A percentile compares a stretch with the other conserved stretches of the same genome.
Conservation (phyloP, 2,329 filamentous ascomycete species). For the Akanthomyces uredinophilus region DNA sequence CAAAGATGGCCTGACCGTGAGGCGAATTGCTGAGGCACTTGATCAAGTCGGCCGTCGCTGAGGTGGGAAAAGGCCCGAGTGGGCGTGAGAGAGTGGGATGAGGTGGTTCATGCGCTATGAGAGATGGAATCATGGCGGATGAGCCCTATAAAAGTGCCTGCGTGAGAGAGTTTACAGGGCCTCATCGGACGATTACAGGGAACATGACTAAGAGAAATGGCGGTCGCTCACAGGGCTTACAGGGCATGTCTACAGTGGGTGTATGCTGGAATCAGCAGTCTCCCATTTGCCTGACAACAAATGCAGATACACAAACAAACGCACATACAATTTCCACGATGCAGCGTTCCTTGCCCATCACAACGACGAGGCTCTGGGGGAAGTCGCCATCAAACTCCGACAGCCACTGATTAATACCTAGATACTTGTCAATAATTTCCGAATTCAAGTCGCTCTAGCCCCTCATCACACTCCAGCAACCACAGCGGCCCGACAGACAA, state of each 20-base stretch:
- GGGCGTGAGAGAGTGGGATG: background rate
- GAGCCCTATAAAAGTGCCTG: background rate
- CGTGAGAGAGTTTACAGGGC: background rate
- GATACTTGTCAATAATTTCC: slow-evolving; percentile 7
- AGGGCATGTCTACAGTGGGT: background rate
- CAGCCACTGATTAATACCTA: background rate
- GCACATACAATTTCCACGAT: background rate
- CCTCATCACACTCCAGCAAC: background rate
- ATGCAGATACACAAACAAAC: background rate
- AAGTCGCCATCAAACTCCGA: background rate
- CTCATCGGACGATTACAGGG: background rate
- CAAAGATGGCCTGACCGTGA: background rate
- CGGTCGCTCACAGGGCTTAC: background rate
- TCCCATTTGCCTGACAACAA: background rate
- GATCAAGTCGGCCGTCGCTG: background rate
- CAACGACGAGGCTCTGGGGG: background rate
- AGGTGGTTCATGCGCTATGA: background rate
- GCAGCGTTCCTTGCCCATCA: background rate
- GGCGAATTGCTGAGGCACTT: no score
- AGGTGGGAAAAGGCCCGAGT: background rate
- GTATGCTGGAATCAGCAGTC: background rate
- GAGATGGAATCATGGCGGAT: background rate
- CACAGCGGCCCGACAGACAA: background rate
- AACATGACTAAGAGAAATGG: background rate
- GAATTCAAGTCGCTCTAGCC: background rate